A percentile compares a stretch with the other conserved stretches of the same genome.
Evolutionary conservation across 2,329 filamentous ascomycete genomes (phyloP).

Genomic region (Epichloe gansuensis): DNA sequence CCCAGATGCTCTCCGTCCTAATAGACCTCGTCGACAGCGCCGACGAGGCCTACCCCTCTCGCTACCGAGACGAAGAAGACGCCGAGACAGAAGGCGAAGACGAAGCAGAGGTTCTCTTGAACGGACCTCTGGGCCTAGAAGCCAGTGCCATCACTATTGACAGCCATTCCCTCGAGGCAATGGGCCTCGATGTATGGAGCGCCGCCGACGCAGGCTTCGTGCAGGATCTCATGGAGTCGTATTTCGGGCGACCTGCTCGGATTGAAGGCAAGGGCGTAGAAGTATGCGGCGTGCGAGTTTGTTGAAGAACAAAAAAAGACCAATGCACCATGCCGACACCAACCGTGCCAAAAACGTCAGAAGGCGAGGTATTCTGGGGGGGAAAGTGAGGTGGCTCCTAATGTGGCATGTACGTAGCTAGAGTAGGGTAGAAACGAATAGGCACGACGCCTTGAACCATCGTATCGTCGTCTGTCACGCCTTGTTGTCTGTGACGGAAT

Average conservation of each 20-base stretch:
- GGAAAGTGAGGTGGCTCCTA: too few relatives aligned
- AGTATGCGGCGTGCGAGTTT: slow-evolving; percentile 61
- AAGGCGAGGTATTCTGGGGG: too few relatives aligned
- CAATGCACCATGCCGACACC: too few relatives aligned
- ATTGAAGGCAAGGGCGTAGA: slow-evolving; percentile 59
- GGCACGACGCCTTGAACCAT: too few relatives aligned
- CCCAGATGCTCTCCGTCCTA: slow-evolving; percentile 48
- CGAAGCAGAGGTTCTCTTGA: slow-evolving; percentile 13
- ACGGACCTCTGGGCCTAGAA: slow-evolving; percentile 20
- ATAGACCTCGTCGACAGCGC: slow-evolving; percentile 43
- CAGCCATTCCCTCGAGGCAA: slow-evolving; percentile 50
- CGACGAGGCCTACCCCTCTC: slow-evolving; percentile 27
- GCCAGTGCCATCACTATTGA: slow-evolving; percentile 39
- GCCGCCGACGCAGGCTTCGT: slow-evolving; percentile 56
- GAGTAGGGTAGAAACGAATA: too few relatives aligned
- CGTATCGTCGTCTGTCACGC: too few relatives aligned
- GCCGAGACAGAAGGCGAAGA: slow-evolving; percentile 16
- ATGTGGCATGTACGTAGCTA: too few relatives aligned
- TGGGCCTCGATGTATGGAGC: slow-evolving; percentile 74
- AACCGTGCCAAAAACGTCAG: too few relatives aligned
- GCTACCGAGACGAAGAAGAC: slow-evolving; percentile 23
- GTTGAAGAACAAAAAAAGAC: slow-evolving; percentile 23
- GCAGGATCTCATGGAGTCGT: slow-evolving; percentile 45
- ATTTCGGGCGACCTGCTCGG: slow-evolving; percentile 50
- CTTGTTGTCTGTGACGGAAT: too few relatives aligned